A percentile compares a stretch with the other conserved stretches of the same genome.
phyloP scores from a whole-genome alignment of 2,329 filamentous ascomycete genomes.

The Colletotrichum camelliae region DNA sequence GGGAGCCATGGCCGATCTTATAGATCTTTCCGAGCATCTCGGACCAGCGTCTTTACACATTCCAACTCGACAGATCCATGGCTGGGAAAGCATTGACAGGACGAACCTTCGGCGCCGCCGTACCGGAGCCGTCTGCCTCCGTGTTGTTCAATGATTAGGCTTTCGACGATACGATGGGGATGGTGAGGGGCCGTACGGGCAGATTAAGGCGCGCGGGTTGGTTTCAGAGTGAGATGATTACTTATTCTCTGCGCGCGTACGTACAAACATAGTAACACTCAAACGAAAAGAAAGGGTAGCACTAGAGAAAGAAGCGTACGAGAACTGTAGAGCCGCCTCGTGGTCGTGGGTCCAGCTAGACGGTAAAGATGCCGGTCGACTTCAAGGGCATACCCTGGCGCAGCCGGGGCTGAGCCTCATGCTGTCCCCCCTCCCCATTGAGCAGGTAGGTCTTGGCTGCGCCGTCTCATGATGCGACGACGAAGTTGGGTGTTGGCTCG shows the following conservation, averaged over 20 bases:
- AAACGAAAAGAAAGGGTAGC: not conserved
- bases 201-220: not conserved
- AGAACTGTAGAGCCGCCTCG: not conserved
- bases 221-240: not conserved
- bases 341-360: not conserved
- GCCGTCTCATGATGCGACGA: conserved; percentile 14
- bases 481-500: not conserved
- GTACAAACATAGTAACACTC: not conserved
- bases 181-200: not conserved
- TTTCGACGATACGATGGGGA: not conserved
- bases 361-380: not conserved
- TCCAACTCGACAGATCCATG: not conserved
- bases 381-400: not conserved
- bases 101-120: conserved; percentile 1
- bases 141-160: not conserved
- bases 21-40: not conserved
- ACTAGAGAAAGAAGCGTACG: not conserved
- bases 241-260: not conserved
- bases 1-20: not conserved
- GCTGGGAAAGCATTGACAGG: not conserved
- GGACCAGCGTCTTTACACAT: not conserved
- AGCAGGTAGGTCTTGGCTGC: not conserved
- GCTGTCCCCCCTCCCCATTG: not conserved
- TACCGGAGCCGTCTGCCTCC: not conserved
- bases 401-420: not conserved